Evolutionary conservation across 2,329 filamentous ascomycete species (phyloP).

Genomic region (Fusarium sp.): DNA sequence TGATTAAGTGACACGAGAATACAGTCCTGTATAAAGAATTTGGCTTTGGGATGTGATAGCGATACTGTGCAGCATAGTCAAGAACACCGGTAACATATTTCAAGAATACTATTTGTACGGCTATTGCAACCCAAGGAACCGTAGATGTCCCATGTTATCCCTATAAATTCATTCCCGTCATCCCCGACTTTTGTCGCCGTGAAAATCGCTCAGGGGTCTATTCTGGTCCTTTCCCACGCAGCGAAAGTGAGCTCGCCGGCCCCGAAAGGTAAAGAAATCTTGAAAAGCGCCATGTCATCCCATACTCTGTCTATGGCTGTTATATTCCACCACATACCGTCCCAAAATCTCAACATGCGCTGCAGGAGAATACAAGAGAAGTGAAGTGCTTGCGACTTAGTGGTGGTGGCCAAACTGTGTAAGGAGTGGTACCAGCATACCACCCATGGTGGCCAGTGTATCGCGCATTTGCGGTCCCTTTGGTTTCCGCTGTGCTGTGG

Average conservation of each 20-base stretch:
- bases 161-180: constrained; percentile 6
- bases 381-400: constrained; percentile 40
- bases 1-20: neutral
- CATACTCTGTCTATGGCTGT: constrained; percentile 13
- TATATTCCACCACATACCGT: constrained; percentile 1
- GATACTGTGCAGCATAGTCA: neutral
- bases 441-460: constrained; percentile 74
- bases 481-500: constrained; percentile 58
- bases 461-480: constrained; percentile 71
- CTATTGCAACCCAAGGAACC: constrained; percentile 15
- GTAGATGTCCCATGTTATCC: constrained; percentile 18
- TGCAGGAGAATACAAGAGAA: constrained; percentile 12
- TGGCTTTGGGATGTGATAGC: neutral
- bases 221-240: constrained; percentile 20
- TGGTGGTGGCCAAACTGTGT: constrained; percentile 83
- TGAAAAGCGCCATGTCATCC: constrained; percentile 28
- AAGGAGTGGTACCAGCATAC: constrained; percentile 81
- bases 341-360: constrained; percentile 7
- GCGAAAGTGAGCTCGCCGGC: constrained; percentile 37
- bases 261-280: constrained; percentile 7
- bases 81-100: neutral
- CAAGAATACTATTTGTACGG: constrained; percentile 13
- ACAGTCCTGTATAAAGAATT: neutral
- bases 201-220: constrained; percentile 22
- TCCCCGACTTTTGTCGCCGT: constrained; percentile 3